Percentiles rank a stretch among this genome's conserved stretches.
Evolutionary conservation across 371 early-diverging fungal genomes (phyloP).

Genomic region (Capniomyces stellatus): DNA sequence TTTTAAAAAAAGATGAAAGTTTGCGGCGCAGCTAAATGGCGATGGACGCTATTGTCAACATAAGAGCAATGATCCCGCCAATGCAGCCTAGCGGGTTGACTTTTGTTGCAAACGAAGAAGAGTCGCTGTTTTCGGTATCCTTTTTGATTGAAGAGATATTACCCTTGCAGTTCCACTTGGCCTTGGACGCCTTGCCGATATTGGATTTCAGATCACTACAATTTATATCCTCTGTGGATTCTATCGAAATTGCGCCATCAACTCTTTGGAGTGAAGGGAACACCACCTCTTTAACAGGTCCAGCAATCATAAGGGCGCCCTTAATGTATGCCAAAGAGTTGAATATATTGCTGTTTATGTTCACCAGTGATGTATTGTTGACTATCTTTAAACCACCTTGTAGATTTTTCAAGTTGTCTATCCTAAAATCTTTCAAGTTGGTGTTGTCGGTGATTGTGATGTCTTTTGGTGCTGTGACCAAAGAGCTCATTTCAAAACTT

Average conservation of each 20-base stretch:
- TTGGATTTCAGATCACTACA: not conserved
- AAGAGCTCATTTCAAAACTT: not conserved
- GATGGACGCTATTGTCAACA: not conserved
- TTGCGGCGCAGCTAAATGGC: no score
- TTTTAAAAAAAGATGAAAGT: no score
- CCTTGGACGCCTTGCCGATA: not conserved
- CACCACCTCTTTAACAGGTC: not conserved
- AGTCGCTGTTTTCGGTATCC: no score
- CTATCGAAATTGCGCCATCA: constrained; percentile 2
- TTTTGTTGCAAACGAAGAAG: no score
- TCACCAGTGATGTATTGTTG: constrained; percentile 1
- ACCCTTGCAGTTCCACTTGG: not conserved
- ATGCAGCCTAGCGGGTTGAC: no score
- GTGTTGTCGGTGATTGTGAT: constrained; percentile 2
- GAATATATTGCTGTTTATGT: not conserved
- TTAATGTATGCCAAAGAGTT: not conserved
- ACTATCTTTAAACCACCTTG: constrained; percentile 1
- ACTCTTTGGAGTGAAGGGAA: not conserved
- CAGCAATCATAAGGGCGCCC: not conserved
- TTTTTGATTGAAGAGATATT: not conserved
- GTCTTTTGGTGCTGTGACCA: not conserved
- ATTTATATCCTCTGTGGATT: not conserved
- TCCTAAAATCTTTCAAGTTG: not conserved
- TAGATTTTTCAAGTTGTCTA: not conserved
- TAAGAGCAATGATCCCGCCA: no score